Evolutionary conservation across 768 basidiomycete species (phyloP).

Genomic region (Tulasnella sp.): DNA sequence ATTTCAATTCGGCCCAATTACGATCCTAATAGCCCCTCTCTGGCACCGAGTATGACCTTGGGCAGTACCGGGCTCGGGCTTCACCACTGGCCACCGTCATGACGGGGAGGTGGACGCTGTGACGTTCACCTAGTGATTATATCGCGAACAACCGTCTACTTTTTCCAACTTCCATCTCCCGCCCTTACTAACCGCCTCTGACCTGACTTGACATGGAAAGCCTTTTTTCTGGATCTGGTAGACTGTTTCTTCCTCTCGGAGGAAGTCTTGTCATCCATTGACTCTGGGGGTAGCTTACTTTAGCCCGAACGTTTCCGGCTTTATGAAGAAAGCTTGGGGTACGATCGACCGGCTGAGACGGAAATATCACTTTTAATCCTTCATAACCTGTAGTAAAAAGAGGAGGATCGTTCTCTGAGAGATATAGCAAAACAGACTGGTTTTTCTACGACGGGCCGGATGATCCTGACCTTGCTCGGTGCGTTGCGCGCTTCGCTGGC

Average conservation of each 20-base stretch:
- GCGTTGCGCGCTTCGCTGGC: background rate
- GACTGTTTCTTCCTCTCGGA: background rate
- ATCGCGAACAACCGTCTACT: background rate
- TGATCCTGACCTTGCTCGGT: constrained; percentile 14
- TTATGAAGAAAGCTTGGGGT: constrained; percentile 17
- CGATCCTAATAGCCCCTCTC: too few relatives aligned
- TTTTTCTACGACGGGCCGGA: constrained; percentile 18
- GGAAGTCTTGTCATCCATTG: background rate
- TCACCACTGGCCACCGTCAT: too few relatives aligned
- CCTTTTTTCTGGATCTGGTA: background rate
- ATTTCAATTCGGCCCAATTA: too few relatives aligned
- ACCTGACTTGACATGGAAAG: background rate
- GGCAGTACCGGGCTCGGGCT: too few relatives aligned
- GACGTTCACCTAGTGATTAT: background rate
- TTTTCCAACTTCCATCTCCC: background rate
- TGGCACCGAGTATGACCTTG: too few relatives aligned
- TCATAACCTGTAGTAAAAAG: background rate
- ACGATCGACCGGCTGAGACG: background rate
- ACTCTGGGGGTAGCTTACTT: background rate
- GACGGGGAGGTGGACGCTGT: too few relatives aligned
- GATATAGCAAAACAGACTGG: constrained; percentile 15
- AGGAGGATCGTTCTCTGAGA: constrained; percentile 10
- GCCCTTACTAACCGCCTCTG: background rate
- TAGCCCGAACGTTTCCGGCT: constrained; percentile 12
- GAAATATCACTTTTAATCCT: background rate